A percentile compares a stretch with the other conserved stretches of the same genome.
Evolutionary conservation across 2,329 filamentous ascomycete genomes (phyloP).

Genomic region (Fusarium concolor): DNA sequence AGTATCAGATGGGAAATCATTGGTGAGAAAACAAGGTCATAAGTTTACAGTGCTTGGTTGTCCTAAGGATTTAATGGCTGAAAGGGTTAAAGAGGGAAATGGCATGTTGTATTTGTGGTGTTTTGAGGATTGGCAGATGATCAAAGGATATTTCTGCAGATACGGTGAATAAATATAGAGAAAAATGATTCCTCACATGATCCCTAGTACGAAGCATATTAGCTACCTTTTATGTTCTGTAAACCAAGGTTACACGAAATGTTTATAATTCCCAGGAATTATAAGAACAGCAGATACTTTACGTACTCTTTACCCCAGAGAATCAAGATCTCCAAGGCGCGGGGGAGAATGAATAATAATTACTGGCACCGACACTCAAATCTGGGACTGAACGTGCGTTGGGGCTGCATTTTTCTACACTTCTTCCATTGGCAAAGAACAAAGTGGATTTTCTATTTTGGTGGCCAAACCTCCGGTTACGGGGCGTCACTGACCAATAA

Average conservation of each 20-base stretch:
- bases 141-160: background rate
- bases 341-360: constrained; percentile 28
- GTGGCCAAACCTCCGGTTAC: constrained; percentile 22
- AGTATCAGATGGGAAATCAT: constrained; percentile 12
- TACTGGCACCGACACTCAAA: constrained; percentile 10
- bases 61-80: background rate
- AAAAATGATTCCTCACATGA: background rate
- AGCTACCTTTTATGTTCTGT: background rate
- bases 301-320: constrained; percentile 36
- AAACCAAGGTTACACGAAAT: background rate
- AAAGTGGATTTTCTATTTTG: constrained; percentile 30
- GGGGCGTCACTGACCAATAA: background rate
- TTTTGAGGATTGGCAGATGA: constrained; percentile 19
- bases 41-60: background rate
- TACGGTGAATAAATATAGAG: background rate
- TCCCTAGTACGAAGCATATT: background rate
- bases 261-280: background rate
- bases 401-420: constrained; percentile 1
- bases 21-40: constrained; percentile 7
- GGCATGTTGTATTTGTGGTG: constrained; percentile 10
- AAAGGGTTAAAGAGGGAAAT: background rate
- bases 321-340: constrained; percentile 15
- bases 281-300: background rate
- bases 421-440: constrained; percentile 35
- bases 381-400: constrained; percentile 8